Evolutionary conservation across 805 yeast genomes (phyloP).

Genomic region (Metschnikowia colocasiae): DNA sequence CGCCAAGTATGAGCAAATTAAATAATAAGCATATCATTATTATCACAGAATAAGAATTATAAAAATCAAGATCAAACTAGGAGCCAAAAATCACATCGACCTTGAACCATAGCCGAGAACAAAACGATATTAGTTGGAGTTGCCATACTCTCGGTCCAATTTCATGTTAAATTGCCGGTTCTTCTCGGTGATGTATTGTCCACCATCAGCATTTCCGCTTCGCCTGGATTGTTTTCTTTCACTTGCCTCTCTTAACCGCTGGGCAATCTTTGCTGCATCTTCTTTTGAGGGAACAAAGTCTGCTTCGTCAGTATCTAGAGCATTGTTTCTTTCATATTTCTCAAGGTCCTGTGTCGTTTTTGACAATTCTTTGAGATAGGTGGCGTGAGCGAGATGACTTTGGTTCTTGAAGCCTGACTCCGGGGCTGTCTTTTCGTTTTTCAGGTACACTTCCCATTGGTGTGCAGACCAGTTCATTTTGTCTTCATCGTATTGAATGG

Average conservation of each 20-base stretch:
- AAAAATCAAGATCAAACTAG: no score
- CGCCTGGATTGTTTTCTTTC: constrained; percentile 32
- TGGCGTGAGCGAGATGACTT: constrained; percentile 53
- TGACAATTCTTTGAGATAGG: constrained; percentile 53
- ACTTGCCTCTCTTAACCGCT: constrained; percentile 31
- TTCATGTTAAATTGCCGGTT: constrained; percentile 73
- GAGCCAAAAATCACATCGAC: no score
- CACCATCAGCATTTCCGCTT: constrained; percentile 35
- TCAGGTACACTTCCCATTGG: constrained; percentile 50
- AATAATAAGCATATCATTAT: neutral
- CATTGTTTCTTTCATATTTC: constrained; percentile 29
- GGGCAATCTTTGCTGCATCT: constrained; percentile 27
- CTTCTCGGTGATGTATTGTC: constrained; percentile 60
- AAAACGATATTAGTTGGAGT: neutral
- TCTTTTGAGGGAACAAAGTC: constrained; percentile 6
- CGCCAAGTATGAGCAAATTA: neutral
- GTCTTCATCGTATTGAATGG: constrained; percentile 4
- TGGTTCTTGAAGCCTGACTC: constrained; percentile 47
- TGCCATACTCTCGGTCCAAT: constrained; percentile 29
- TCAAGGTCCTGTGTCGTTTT: constrained; percentile 36
- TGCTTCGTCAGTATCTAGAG: neutral
- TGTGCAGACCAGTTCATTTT: constrained; percentile 44
- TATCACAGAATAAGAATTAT: no score
- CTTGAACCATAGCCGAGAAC: no score
- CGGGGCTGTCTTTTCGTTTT: constrained; percentile 18